Evolutionary conservation across 228 moss, liverwort and hornwort genomes (phyloP).

Genomic region (Sphagnum fallax): DNA sequence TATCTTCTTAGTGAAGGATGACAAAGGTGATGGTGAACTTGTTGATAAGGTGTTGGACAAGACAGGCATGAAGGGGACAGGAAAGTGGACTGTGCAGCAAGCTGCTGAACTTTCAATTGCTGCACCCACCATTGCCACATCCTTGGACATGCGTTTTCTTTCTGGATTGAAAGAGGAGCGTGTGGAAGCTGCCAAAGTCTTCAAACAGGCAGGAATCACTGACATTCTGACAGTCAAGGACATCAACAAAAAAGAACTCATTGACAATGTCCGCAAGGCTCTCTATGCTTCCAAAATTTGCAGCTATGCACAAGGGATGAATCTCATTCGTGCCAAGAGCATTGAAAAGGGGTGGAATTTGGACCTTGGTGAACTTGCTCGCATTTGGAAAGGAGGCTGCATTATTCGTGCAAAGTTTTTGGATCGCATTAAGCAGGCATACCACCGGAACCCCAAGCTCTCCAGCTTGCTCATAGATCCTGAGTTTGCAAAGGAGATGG

Average conservation of each 20-base stretch:
- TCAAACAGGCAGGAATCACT: conserved; percentile 49
- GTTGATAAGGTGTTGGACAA: conserved; percentile 91
- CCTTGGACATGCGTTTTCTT: conserved; percentile 72
- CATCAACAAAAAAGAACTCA: conserved; percentile 66
- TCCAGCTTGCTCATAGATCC: conserved; percentile 82
- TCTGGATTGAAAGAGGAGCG: conserved; percentile 92
- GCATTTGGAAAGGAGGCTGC: conserved; percentile 97
- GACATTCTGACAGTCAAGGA: conserved; percentile 46
- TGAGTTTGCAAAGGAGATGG: conserved; percentile 94
- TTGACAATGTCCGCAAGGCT: conserved; percentile 85
- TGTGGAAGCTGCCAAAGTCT: conserved; percentile 64
- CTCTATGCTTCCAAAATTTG: conserved; percentile 89
- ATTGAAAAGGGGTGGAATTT: conserved; percentile 74
- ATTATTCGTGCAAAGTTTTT: conserved; percentile 90
- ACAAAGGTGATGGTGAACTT: conserved; percentile 75
- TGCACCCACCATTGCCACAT: conserved; percentile 86
- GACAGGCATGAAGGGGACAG: conserved; percentile 96
- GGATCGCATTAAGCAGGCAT: conserved; percentile 88
- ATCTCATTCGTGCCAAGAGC: conserved; percentile 86
- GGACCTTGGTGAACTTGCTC: conserved; percentile 81
- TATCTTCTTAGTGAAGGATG: conserved; percentile 77
- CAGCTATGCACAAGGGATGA: conserved; percentile 97
- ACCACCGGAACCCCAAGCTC: conserved; percentile 75
- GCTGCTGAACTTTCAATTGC: conserved; percentile 87
- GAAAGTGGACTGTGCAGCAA: conserved; percentile 97